Evolutionary conservation across 1,139 yeast species (phyloP).

Genomic region (Geotrichum cucujoidarum): DNA sequence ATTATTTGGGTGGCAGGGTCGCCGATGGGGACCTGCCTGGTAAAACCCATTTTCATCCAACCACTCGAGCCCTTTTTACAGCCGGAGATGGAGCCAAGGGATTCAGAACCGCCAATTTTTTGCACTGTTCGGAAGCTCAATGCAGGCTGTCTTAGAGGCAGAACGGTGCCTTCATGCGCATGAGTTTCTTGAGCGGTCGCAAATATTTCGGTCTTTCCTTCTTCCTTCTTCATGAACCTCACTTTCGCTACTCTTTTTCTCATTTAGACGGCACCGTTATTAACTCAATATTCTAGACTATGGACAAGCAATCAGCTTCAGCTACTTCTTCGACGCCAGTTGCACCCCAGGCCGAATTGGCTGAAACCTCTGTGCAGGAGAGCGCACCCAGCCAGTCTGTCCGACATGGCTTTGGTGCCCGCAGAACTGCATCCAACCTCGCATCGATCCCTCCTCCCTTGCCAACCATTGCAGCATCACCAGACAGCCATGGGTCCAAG

Average conservation of each 20-base stretch:
- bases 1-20: background rate
- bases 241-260: too few relatives aligned
- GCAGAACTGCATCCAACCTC: constrained; percentile 5
- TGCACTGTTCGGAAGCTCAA: too few relatives aligned
- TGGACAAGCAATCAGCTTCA: background rate
- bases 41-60: background rate
- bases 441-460: constrained; percentile 3
- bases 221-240: background rate
- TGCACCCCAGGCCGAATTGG: background rate
- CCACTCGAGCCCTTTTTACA: too few relatives aligned
- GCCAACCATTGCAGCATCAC: constrained; percentile 7
- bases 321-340: background rate
- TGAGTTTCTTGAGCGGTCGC: too few relatives aligned
- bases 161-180: too few relatives aligned
- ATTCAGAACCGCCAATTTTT: too few relatives aligned
- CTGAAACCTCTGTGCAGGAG: background rate
- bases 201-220: background rate
- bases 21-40: background rate
- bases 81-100: too few relatives aligned
- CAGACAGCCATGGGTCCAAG: background rate
- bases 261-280: background rate
- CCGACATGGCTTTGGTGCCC: constrained; percentile 4
- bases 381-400: too few relatives aligned
- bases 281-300: background rate
- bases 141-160: too few relatives aligned